Evolutionary conservation across 1,284 basidiomycete genomes (phyloP), one percentile per base, ranked within the genome.

Genomic region (Ustilago loliicola): DNA sequence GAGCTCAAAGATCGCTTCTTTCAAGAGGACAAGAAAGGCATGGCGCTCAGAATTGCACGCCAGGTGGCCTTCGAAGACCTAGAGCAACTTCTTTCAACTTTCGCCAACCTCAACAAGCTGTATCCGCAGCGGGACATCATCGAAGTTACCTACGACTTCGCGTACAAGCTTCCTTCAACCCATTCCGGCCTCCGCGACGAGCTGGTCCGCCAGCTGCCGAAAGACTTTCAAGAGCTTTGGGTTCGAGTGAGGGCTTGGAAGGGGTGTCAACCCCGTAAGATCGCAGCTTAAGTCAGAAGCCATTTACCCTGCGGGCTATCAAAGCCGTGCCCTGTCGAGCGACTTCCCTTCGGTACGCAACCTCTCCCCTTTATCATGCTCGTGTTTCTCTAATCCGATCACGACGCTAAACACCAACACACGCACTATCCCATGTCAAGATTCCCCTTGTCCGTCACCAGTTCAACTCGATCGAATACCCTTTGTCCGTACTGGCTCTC

Each of bases 141-240:
- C 25, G 56, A 58, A 19, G 29, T 40, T 8, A 47, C 56, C 17
- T 47, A 47, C 29, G 29, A 58, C 29, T 58, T 58, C 29, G 56
- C 56, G 4, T 47, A 23, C 13, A 34, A 34, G 40, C 42, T 58
- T 3, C 42, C 56, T 10, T 2, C 25, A 17, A 47, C 17, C 8
- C 27, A 47, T 8, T 19, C 42, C 9, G 3, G 38, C 7, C 36
- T 47, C 5, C 23, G 42, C 17, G 25, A 58, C 1, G 40, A 45
- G 25, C 56, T 58, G 25, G 19, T 47, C 15, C 38, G 40, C 2
- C 13, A 58, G 19, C 17, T 58, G 23, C 56, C 56, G 8, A 15
- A 42, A 17, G 29, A n/a, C 25, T 56, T 40, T 40, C 54, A 40
- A 21, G 38, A 42, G 25, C 25, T 42, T 11, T 56, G 7, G 34